Conservation (phyloP, 2,329 filamentous ascomycete genomes). For the Penicillium decumbens region DNA sequence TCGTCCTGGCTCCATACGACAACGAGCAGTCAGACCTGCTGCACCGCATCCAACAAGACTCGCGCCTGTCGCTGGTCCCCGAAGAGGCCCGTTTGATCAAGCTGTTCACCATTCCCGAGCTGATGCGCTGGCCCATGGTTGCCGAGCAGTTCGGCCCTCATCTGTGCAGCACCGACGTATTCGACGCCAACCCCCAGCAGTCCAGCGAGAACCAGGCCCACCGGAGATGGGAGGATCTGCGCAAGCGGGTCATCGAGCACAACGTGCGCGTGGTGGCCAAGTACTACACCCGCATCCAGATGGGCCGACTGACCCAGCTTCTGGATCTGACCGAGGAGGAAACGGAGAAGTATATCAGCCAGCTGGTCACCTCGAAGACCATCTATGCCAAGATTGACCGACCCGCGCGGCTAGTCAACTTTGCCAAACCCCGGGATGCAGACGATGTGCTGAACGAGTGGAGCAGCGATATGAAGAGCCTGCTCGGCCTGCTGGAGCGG, state of each 20-base stretch:
- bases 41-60: constrained; percentile 83
- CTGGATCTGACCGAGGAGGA: constrained; percentile 91
- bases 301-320: constrained; percentile 81
- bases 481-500: constrained; percentile 77
- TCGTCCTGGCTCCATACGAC: constrained; percentile 93
- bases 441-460: constrained; percentile 98
- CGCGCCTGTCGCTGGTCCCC: constrained; percentile 71
- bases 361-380: constrained; percentile 94
- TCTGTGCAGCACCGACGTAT: constrained; percentile 84
- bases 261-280: constrained; percentile 96
- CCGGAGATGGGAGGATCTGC: constrained; percentile 86
- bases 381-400: constrained; percentile 97
- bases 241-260: constrained; percentile 98
- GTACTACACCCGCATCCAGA: constrained; percentile 97
- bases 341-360: constrained; percentile 98
- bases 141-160: constrained; percentile 83
- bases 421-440: constrained; percentile 88
- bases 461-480: constrained; percentile 96
- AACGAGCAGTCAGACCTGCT: constrained; percentile 98
- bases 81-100: constrained; percentile 82
- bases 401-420: constrained; percentile 84
- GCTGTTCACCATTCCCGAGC: constrained; percentile 88
- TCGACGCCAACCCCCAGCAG: constrained; percentile 60
- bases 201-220: constrained; percentile 74
- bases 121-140: constrained; percentile 98